A percentile compares a stretch with the other conserved stretches of the same genome.
These are phyloP conservation scores for Metarhizium humberi DNA, from an alignment of 2,329 filamentous ascomycete species.

Conservation along the genomic window DNA sequence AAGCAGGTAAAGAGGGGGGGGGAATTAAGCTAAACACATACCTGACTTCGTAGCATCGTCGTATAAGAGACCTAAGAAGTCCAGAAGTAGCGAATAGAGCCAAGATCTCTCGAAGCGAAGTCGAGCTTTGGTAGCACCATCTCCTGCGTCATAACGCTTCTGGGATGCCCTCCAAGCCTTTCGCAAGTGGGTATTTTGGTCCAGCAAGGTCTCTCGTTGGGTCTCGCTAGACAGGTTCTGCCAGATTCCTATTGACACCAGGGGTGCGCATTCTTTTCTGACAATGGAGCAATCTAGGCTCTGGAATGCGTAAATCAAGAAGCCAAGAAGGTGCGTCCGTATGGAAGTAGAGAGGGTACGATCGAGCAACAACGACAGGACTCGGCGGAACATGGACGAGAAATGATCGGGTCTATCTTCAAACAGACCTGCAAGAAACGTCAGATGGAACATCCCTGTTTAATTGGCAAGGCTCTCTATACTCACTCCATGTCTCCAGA, in stretches of 20 bases:
- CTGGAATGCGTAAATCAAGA: conserved; percentile 87
- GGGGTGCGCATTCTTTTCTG: conserved; percentile 88
- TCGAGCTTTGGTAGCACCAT: conserved; percentile 67
- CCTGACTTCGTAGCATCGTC: conserved; percentile 19
- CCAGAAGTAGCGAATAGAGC: conserved; percentile 77
- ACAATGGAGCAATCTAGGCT: conserved; percentile 83
- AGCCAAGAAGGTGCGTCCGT: conserved; percentile 75
- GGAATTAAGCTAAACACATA: conserved; percentile 35
- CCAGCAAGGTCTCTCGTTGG: conserved; percentile 62
- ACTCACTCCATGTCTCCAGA: conserved; percentile 74
- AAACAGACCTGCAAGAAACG: conserved; percentile 53
- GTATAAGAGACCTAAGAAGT: conserved; percentile 72
- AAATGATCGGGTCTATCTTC: conserved; percentile 70
- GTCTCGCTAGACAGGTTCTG: conserved; percentile 78
- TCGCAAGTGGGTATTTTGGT: conserved; percentile 62
- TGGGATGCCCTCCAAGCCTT: conserved; percentile 85
- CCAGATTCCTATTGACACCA: conserved; percentile 94
- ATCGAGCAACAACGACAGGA: conserved; percentile 79
- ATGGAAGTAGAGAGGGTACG: conserved; percentile 55
- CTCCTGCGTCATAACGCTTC: conserved; percentile 81
- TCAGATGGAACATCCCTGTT: conserved; percentile 10
- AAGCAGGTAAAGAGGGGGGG: not conserved
- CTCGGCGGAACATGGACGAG: conserved; percentile 77
- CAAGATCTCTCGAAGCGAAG: conserved; percentile 88
- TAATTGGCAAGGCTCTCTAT: not conserved